A percentile compares a stretch with the other conserved stretches of the same genome.
Conservation (phyloP, 805 yeast species). For the Lachancea meyersii region DNA sequence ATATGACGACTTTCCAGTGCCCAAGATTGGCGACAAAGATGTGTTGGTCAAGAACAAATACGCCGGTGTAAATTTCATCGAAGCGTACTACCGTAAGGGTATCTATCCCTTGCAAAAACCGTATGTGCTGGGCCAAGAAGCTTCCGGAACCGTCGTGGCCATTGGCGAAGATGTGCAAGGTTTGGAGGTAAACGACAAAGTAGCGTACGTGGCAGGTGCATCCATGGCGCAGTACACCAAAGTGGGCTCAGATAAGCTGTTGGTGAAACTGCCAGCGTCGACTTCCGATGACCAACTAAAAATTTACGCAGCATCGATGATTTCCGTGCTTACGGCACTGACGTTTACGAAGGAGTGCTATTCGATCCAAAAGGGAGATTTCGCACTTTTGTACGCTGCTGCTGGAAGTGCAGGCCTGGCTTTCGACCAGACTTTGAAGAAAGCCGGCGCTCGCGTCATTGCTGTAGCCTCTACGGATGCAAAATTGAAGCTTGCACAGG, state of each 20-base stretch:
- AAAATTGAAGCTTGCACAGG: conserved; percentile 59
- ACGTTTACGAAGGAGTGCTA: conserved; percentile 64
- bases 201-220: conserved; percentile 46
- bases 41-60: conserved; percentile 66
- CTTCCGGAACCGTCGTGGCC: conserved; percentile 61
- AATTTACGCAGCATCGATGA: conserved; percentile 50
- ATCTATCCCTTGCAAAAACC: conserved; percentile 61
- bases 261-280: conserved; percentile 46
- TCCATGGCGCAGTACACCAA: conserved; percentile 75
- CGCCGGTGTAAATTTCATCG: conserved; percentile 80
- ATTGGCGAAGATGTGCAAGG: conserved; percentile 53
- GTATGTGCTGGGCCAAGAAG: conserved; percentile 64
- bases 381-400: conserved; percentile 78
- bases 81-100: conserved; percentile 76
- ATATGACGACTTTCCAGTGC: conserved; percentile 54
- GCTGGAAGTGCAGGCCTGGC: conserved; percentile 91
- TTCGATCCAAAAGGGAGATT: conserved; percentile 61
- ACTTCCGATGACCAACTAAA: conserved; percentile 45
- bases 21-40: conserved; percentile 46
- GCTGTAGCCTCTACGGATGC: conserved; percentile 77
- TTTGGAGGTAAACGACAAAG: conserved; percentile 62
- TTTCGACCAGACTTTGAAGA: conserved; percentile 55
- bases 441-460: conserved; percentile 71
- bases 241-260: conserved; percentile 30
- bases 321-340: conserved; percentile 78